Percentiles rank a stretch among this genome's conserved stretches.
Evolutionary conservation across 306 rosid species (phyloP).

Genomic region (Rosa lucieae): DNA sequence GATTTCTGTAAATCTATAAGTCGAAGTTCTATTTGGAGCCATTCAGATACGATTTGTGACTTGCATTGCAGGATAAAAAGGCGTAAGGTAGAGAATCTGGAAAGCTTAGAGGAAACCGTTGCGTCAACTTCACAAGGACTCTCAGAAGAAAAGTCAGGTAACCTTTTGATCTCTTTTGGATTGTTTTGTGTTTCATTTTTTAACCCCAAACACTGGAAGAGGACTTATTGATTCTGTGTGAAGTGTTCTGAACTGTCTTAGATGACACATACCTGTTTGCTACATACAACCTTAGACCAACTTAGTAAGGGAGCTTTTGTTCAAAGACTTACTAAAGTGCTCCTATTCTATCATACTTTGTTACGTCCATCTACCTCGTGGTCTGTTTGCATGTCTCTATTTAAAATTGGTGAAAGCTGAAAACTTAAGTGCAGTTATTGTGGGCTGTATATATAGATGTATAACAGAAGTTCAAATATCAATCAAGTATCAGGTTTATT

Average conservation of each 20-base stretch:
- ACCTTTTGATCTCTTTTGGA: not conserved
- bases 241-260: not conserved
- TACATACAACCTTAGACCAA: not conserved
- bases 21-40: not conserved
- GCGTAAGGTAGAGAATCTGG: conserved; percentile 13
- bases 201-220: not conserved
- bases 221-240: not conserved
- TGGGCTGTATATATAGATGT: not conserved
- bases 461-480: not conserved
- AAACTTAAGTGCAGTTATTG: not conserved
- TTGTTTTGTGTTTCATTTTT: not conserved
- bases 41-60: not conserved
- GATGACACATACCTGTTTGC: not conserved
- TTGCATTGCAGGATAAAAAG: conserved; percentile 16
- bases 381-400: not conserved
- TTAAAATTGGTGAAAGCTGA: not conserved
- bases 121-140: not conserved
- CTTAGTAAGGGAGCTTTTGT: not conserved
- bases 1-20: not conserved
- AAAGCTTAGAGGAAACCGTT: not conserved
- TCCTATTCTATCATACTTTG: not conserved
- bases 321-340: not conserved
- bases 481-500: not conserved
- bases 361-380: not conserved
- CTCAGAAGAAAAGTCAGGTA: not conserved